Conservation (phyloP, 495 filamentous ascomycete genomes). For the Bryoglossum gracile region DNA sequence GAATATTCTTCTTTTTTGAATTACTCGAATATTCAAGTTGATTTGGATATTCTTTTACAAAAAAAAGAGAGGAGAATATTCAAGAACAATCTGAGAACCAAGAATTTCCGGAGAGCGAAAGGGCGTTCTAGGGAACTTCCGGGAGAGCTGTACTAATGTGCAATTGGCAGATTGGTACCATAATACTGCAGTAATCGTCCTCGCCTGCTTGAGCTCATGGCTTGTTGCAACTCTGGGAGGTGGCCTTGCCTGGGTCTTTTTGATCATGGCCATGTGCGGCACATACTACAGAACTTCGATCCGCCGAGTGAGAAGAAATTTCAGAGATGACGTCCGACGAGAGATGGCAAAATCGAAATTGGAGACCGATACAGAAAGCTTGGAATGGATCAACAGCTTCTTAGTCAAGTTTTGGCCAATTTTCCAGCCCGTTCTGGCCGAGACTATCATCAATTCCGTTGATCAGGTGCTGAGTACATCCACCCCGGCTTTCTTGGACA, state of each 20-base stretch:
- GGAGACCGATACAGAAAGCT: constrained; percentile 85
- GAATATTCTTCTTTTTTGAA: no score
- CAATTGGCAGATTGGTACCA: constrained; percentile 93
- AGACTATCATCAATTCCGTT: constrained; percentile 85
- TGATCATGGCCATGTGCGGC: constrained; percentile 83
- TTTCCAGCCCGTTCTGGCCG: constrained; percentile 85
- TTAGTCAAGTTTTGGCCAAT: constrained; percentile 99
- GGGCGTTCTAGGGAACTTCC: no score
- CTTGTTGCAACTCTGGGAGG: constrained; percentile 81
- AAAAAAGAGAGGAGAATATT: no score
- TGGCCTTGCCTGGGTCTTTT: constrained; percentile 85
- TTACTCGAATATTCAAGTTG: no score
- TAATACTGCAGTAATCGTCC: constrained; percentile 85
- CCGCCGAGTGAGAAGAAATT: constrained; percentile 88
- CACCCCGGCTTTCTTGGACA: constrained; percentile 89
- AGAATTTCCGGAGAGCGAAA: no score
- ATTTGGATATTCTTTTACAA: no score
- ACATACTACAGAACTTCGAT: constrained; percentile 97
- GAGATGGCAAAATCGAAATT: constrained; percentile 84
- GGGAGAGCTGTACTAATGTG: no score
- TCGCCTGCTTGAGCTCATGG: constrained; percentile 89
- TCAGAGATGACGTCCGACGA: constrained; percentile 88
- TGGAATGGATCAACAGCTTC: constrained; percentile 99
- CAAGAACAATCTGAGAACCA: no score
- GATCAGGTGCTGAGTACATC: constrained; percentile 91